Percentiles rank a stretch among this genome's conserved stretches.
Conservation (phyloP, 495 filamentous ascomycete species). For the Lindgomyces ingoldianus region DNA sequence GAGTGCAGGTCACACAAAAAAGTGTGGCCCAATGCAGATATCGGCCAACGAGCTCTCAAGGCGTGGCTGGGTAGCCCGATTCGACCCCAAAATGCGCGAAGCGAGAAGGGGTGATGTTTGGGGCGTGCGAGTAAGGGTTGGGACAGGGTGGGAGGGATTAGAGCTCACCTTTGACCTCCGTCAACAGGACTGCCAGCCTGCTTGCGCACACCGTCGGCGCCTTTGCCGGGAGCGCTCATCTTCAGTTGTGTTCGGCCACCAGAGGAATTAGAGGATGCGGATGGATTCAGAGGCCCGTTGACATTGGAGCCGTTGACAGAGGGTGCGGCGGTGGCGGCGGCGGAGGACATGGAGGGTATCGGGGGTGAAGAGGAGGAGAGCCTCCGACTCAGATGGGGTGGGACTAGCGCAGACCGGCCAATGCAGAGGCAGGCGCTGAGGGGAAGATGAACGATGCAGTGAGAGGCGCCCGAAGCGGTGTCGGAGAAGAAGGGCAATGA, state of each 20-base stretch:
- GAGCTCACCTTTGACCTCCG: slow-evolving; percentile 54
- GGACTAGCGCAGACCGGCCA: slow-evolving; percentile 9
- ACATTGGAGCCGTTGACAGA: slow-evolving; percentile 53
- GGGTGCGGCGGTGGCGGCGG: slow-evolving; percentile 53
- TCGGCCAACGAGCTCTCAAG: slow-evolving; percentile 28
- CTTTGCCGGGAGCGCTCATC: slow-evolving; percentile 52
- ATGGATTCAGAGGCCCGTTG: slow-evolving; percentile 41
- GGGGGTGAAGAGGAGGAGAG: slow-evolving; percentile 27
- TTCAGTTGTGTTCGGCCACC: slow-evolving; percentile 53
- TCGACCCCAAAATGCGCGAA: background rate
- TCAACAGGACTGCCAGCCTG: slow-evolving; percentile 60
- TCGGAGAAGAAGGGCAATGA: background rate
- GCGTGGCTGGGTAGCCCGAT: slow-evolving; percentile 23
- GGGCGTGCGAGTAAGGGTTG: background rate
- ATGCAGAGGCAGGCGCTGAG: slow-evolving; percentile 13
- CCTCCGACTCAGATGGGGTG: slow-evolving; percentile 21
- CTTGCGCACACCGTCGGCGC: slow-evolving; percentile 56
- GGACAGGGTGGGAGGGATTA: background rate
- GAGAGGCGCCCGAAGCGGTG: slow-evolving; percentile 11
- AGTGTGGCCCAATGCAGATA: slow-evolving; percentile 11
- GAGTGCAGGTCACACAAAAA: slow-evolving; percentile 35
- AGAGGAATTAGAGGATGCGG: slow-evolving; percentile 44
- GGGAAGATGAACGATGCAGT: background rate
- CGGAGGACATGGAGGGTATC: slow-evolving; percentile 51
- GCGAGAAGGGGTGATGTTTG: background rate